A percentile compares a stretch with the other conserved stretches of the same genome.
Evolutionary conservation across 2,329 filamentous ascomycete species (phyloP).

Genomic region (Colletotrichum liaoningense): DNA sequence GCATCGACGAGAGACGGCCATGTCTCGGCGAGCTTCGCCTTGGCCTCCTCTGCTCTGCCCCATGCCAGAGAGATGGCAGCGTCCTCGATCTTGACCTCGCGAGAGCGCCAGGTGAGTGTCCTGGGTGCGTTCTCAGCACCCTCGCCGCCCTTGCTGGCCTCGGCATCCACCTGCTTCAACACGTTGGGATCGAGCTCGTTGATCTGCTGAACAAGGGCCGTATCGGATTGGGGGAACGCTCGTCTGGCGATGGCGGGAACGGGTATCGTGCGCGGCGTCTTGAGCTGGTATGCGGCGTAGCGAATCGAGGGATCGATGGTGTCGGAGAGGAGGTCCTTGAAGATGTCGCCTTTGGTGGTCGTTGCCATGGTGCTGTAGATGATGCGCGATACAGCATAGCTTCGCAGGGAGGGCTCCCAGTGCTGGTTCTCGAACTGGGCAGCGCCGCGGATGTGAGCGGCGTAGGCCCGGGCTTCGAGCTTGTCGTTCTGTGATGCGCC

Average conservation of each 20-base stretch:
- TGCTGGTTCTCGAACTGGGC: conserved; percentile 87
- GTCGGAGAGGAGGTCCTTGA: conserved; percentile 85
- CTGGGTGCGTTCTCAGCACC: conserved; percentile 71
- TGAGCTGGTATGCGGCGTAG: conserved; percentile 92
- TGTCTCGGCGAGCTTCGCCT: conserved; percentile 59
- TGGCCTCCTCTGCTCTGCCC: conserved; percentile 72
- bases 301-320: conserved; percentile 94
- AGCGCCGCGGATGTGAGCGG: conserved; percentile 79
- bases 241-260: conserved; percentile 83
- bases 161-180: conserved; percentile 66
- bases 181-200: conserved; percentile 77
- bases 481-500: conserved; percentile 77
- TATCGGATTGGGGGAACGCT: conserved; percentile 77
- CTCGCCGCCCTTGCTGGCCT: conserved; percentile 61
- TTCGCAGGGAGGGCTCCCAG: conserved; percentile 83
- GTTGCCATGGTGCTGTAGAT: conserved; percentile 83
- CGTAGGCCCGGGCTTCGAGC: conserved; percentile 89
- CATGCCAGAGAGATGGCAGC: conserved; percentile 90
- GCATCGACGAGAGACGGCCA: conserved; percentile 56
- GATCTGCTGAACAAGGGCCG: conserved; percentile 72
- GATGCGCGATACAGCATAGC: conserved; percentile 81
- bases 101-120: conserved; percentile 85
- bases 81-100: conserved; percentile 90
- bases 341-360: conserved; percentile 77
- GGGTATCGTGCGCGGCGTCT: conserved; percentile 86